Base-by-base conservation (phyloP, 441 rosid genomes). In the Gossypium gossypioides region DNA sequence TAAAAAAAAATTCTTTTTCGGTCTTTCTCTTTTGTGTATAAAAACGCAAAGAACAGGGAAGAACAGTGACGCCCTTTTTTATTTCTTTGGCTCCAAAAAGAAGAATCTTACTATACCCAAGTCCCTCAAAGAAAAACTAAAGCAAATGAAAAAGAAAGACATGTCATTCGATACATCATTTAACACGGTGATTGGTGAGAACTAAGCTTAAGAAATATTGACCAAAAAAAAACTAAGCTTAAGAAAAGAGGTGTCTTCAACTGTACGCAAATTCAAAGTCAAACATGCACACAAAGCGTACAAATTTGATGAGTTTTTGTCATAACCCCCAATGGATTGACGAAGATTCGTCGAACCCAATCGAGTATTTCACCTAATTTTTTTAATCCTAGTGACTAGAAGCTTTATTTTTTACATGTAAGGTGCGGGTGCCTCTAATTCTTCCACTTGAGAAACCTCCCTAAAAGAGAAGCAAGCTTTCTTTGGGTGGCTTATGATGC, bases 181-280 rank as follows among this genome's bases (percentile, higher is more conserved):
- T 15, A 65, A 44, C 70, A 6, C 58, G 80, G 74, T 9, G 60
- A 73, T 56, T 56, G 60, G 60, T 56, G 27, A 19, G 55, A 68
- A 72, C 74, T 54, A 71, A 72, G 81, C 74, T 48, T 59, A 51
- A 51, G 16, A 51, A 15, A 51, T 15, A 40, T 40, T 40, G 13
- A 40, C 44, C 12, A 40, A 37, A 40, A 40, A 6, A 40, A 40
- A 68, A 72, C 74, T 54, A 71, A 72, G 81, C 74, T 48, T 59
- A 80, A 55, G 80, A 72, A 76, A 68, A 73, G 42, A 59, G 77
- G 73, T 18, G 84, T 77, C 84, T 80, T 82, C 71, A 79, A 75
- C 48, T 65, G 76, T 73, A 86, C 84, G 91, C 86, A 67, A 82
- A 73, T 76, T 69, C 81, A 80, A 85, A 87, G 85, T 81, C 88